Percentiles rank a stretch among this genome's conserved stretches.
These are phyloP conservation scores for Kwoniella pini DNA, from an alignment of 768 basidiomycete species.

Conservation along the genomic window DNA sequence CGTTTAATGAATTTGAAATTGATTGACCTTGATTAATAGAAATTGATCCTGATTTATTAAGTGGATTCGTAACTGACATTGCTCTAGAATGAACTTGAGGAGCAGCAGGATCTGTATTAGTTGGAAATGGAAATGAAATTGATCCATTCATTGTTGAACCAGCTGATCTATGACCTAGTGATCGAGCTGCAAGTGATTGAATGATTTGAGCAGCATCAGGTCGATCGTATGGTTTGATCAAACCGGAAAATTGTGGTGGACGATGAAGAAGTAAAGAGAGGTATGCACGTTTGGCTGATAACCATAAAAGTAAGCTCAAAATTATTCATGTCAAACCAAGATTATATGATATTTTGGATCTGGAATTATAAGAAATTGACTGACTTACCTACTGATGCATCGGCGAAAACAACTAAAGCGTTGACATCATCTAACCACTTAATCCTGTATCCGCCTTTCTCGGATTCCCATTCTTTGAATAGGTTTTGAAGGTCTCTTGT, in stretches of 20 bases:
- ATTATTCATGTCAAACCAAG: neutral
- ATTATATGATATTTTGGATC: neutral
- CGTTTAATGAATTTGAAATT: neutral
- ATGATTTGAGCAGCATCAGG: constrained; percentile 75
- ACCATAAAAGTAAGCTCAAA: neutral
- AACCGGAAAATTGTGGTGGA: constrained; percentile 56
- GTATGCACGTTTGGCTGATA: constrained; percentile 88
- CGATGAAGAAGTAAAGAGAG: constrained; percentile 83
- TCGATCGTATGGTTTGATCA: constrained; percentile 88
- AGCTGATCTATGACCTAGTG: constrained; percentile 47
- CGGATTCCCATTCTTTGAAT: constrained; percentile 83
- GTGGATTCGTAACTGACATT: constrained; percentile 18
- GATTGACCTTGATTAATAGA: constrained; percentile 10
- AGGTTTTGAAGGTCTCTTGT: constrained; percentile 92
- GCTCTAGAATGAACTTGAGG: constrained; percentile 22
- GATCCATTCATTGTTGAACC: constrained; percentile 24
- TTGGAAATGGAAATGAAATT: constrained; percentile 18
- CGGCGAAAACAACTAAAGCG: constrained; percentile 89
- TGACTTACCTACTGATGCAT: constrained; percentile 80
- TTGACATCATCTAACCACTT: constrained; percentile 99
- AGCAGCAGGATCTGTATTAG: constrained; percentile 13
- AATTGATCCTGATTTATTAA: constrained; percentile 13
- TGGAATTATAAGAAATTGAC: neutral
- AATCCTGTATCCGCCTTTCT: constrained; percentile 92
- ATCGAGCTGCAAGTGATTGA: constrained; percentile 53